Base-by-base conservation (phyloP, 257 asterid species). In the Anisodus tanguticus region DNA sequence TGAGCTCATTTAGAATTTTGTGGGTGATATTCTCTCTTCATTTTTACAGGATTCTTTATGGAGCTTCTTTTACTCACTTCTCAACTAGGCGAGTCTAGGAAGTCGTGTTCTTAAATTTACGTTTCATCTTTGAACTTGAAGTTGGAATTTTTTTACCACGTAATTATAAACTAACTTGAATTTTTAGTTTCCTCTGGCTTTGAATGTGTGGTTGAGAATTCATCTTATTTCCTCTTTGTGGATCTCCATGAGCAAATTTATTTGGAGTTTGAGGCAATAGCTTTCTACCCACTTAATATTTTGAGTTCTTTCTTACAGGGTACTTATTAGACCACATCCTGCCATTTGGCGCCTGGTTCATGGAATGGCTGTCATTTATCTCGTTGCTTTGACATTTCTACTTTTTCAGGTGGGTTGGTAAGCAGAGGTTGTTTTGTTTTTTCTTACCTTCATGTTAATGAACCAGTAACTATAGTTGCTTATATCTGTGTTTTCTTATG, bases 321-420 rank as follows among this genome's bases (percentile, higher is more conserved):
- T 97, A 58, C 98, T 97, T 87, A 93, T 91, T 90, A 91, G 98
- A 82, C 99, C 99, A 35, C 99, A 97, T 90, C 99, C 99, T 86
- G 95, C 98, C 85, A 92, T 95, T 83, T 97, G 98, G 98, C 97
- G 98, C 85, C 90, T 97, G 76, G 99, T 97, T 86, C 99, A 95
- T 91, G 98, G 99, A 86, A 89, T 93, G 96, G 97, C 98, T 77
- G 97, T 97, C 81, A 90, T 95, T 85, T 97, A 97, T 87, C 98
- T 97, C 59, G 96, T 97, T 74, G 93, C 96, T 2, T 88, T 95
- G 86, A 93, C 99, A 45, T 97, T 97, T 93, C 89, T 97, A 84
- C 97, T 97, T 85, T 97, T 97, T 84, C 99, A 97, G 98, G 99
- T 97, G 72, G 79, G 91, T 84, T 76, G 59, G 58, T 72, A 80